phyloP scores from a whole-genome alignment of 2,329 filamentous ascomycete genomes.

The Exophiala lecanii-corni region DNA sequence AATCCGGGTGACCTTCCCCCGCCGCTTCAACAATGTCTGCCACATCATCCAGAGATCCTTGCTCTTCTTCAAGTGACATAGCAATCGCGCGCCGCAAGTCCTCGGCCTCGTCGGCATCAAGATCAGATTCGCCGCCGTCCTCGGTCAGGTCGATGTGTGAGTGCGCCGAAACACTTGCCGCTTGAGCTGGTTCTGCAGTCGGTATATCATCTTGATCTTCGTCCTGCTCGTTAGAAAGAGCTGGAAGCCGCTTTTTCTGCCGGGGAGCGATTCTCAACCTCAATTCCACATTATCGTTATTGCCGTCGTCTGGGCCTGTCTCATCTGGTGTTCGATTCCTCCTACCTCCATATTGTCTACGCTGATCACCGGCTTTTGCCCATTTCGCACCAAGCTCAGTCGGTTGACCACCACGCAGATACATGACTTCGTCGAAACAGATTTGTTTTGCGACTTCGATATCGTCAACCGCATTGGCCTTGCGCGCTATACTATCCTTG shows the following conservation, averaged over 20 bases:
- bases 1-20: not conserved
- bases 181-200: not conserved
- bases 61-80: constrained; percentile 27
- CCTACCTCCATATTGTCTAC: not conserved
- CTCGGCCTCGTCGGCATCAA: constrained; percentile 29
- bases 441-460: not conserved
- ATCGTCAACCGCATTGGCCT: not conserved
- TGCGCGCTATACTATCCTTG: not conserved
- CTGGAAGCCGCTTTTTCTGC: not conserved
- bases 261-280: not conserved
- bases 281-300: not conserved
- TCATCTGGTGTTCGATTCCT: not conserved
- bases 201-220: too few relatives aligned
- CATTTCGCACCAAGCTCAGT: not conserved
- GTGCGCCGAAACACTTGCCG: too few relatives aligned
- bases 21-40: not conserved
- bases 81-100: constrained; percentile 32
- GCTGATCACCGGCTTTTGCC: not conserved
- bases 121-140: not conserved
- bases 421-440: not conserved
- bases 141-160: not conserved
- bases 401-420: not conserved
- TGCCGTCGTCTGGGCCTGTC: not conserved
- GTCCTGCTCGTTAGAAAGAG: too few relatives aligned
- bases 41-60: not conserved